Evolutionary conservation across 352 stramenopile genomes (phyloP), one percentile per base, ranked within the genome.

Genomic region (Pythium monospermum): DNA sequence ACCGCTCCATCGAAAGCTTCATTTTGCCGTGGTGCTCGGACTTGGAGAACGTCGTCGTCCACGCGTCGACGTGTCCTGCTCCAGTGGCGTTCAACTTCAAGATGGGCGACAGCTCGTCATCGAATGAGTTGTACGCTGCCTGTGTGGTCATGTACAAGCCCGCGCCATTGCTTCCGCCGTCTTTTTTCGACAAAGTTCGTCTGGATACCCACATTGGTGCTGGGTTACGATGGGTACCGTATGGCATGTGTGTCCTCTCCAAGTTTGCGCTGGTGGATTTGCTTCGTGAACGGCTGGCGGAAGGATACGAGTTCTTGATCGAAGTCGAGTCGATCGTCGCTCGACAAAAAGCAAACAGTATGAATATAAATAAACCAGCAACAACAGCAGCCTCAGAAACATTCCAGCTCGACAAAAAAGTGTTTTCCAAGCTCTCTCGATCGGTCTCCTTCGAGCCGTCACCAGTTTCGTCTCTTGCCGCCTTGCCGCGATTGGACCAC

Each of bases 141-240:
- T 89, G 76, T 50, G 55, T 94, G 19, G 65, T 91, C 15, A 80
- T 94, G 41, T 91, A 91, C 61, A 88, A 88, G 32, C 80, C 79
- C 43, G 76, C 76, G 40, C 72, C 83, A 0, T 66, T 70, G 26
- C 57, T 90, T 19, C 83, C 77, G 4, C 54, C 71, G 18, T 71
- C 74, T 10, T 74, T 71, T 27, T 71, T 92, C 10, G 75, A 87
- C 31, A 82, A 69, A 36, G 69, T 70, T 1, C 69, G 68, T 11
- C 57, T 92, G 15, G 69, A 87, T 50, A 59, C 64, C 15, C 43
- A 65, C 8, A 56, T 53, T 35, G 66, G 62, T 10, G 68, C 73
- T 40, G 54, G 54, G 3, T 44, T 62, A 30, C 62, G 79, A 25
- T 92, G 82, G 82, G 71, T 90, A 0, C 82, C 82, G 19, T 92